Evolutionary conservation across 257 asterid species (phyloP).

Genomic region (Capsicum pubescens): DNA sequence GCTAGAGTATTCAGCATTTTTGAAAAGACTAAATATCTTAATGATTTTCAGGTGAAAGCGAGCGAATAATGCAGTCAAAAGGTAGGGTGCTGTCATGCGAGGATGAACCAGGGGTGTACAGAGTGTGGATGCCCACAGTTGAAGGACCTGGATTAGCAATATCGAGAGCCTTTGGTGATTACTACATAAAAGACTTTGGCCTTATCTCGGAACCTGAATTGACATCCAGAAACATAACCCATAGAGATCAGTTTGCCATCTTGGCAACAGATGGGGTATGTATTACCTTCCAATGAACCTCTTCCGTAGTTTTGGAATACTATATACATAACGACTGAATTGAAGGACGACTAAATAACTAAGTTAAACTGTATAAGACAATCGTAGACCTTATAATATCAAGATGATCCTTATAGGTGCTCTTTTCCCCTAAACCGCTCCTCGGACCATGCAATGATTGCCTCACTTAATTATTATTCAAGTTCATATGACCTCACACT

Average conservation of each 20-base stretch:
- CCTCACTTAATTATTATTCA: too few species aligned
- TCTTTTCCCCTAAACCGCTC: too few species aligned
- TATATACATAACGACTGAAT: too few species aligned
- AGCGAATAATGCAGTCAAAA: constrained; percentile 65
- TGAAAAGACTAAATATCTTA: not conserved
- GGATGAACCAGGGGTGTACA: constrained; percentile 73
- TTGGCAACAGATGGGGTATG: constrained; percentile 81
- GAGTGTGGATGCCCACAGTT: constrained; percentile 75
- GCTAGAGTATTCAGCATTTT: not conserved
- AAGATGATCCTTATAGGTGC: too few species aligned
- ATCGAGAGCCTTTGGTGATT: constrained; percentile 84
- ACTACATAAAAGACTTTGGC: constrained; percentile 74
- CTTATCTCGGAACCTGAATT: constrained; percentile 82
- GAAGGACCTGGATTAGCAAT: constrained; percentile 82
- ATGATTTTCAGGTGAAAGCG: constrained; percentile 55
- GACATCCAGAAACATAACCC: constrained; percentile 56
- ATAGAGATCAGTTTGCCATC: constrained; percentile 61
- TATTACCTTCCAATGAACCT: not conserved
- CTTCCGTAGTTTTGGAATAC: too few species aligned
- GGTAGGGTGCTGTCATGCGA: constrained; percentile 57
- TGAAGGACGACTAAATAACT: too few species aligned
- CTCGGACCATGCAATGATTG: too few species aligned
- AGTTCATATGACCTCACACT: not conserved
- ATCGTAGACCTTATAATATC: too few species aligned
- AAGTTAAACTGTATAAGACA: too few species aligned